Evolutionary conservation across 108 stramenopile genomes (phyloP).

Genomic region (Heterococcus sp.): DNA sequence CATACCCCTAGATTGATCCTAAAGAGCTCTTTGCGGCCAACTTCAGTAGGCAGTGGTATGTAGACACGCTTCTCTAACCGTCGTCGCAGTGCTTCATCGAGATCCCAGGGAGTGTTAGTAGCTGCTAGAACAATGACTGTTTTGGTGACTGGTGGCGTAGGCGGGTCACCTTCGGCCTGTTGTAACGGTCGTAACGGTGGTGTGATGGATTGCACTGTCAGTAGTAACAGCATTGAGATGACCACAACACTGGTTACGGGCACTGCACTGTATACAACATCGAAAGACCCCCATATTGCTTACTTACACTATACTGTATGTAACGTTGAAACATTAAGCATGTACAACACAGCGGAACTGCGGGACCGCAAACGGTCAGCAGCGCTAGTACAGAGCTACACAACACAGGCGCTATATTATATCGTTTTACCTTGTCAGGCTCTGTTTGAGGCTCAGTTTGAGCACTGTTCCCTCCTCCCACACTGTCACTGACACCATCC

Average conservation of each 20-base stretch:
- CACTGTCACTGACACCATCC: slow-evolving; percentile 71
- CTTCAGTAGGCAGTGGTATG: slow-evolving; percentile 78
- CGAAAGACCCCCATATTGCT: too few species aligned
- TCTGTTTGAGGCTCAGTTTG: background rate
- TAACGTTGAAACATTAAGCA: too few species aligned
- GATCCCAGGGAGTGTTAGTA: slow-evolving; percentile 88
- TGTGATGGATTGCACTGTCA: too few species aligned
- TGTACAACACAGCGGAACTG: too few species aligned
- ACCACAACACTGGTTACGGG: too few species aligned
- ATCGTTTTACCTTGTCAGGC: background rate
- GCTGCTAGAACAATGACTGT: slow-evolving; percentile 83
- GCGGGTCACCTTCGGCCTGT: slow-evolving; percentile 25
- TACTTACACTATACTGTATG: too few species aligned
- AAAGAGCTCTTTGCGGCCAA: slow-evolving; percentile 67
- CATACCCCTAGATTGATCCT: slow-evolving; percentile 54
- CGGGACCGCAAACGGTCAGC: background rate
- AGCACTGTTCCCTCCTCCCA: slow-evolving; percentile 26
- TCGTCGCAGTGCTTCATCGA: slow-evolving; percentile 74
- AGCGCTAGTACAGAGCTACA: background rate
- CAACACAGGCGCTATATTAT: background rate
- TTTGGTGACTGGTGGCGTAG: slow-evolving; percentile 15
- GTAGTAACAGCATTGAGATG: too few species aligned
- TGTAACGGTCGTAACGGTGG: background rate
- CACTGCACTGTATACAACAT: too few species aligned
- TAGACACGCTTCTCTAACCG: slow-evolving; percentile 87